phyloP scores from a whole-genome alignment of 164 flowering plant species.

The Warburgia ugandensis region DNA sequence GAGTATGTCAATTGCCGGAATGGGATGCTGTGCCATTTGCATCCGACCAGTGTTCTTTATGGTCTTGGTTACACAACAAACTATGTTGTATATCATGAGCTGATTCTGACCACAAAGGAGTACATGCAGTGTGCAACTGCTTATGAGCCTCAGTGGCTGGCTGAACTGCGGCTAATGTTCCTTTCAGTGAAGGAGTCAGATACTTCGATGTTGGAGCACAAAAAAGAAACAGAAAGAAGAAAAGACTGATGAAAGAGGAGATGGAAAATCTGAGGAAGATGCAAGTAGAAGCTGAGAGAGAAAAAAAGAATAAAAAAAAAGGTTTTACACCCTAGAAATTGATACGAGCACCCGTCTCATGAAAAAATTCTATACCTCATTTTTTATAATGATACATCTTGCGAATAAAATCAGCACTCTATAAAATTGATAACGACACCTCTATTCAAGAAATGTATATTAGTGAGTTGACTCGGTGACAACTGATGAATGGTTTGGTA shows the following conservation, averaged over 20 bases:
- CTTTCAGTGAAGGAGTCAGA: conserved; percentile 82
- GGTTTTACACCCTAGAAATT: no score
- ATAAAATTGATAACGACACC: no score
- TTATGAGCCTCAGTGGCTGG: conserved; percentile 91
- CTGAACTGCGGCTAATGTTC: conserved; percentile 89
- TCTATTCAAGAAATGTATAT: no score
- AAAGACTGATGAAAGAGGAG: conserved; percentile 86
- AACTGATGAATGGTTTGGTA: no score
- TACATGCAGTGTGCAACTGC: conserved; percentile 91
- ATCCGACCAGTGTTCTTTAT: conserved; percentile 77
- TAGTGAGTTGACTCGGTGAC: no score
- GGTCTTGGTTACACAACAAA: conserved; percentile 81
- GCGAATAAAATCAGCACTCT: no score
- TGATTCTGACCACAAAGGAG: conserved; percentile 73
- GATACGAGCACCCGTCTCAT: no score
- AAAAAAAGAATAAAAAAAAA: conserved; percentile 37
- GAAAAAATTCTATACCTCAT: no score
- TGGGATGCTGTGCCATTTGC: conserved; percentile 85
- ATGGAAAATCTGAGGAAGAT: conserved; percentile 69
- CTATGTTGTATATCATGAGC: conserved; percentile 84
- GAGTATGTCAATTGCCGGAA: conserved; percentile 79
- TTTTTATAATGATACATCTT: no score
- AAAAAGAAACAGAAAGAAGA: conserved; percentile 69
- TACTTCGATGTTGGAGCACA: conserved; percentile 73
- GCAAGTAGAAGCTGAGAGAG: conserved; percentile 44